Base-by-base conservation (phyloP, 352 stramenopile genomes). In the Phytophthora ramorum region DNA sequence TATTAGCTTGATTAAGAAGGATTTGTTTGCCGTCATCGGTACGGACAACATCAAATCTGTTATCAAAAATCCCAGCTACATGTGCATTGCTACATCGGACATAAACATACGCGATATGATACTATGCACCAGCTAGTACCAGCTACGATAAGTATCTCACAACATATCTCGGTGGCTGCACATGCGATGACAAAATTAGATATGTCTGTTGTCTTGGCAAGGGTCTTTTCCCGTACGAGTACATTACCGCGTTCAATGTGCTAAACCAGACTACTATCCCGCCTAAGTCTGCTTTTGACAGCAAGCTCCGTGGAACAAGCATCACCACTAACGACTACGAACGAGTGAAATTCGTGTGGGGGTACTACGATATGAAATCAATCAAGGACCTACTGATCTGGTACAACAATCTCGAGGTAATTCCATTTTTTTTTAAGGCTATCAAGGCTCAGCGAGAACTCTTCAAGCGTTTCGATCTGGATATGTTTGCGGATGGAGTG, bases 61-160 rank as follows among this genome's bases (percentile, higher is more conserved):
- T n/a, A 73, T 75, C 40, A 78, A 75, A 6, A 60, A 43, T 6
- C 32, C 22, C 13, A 30, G 52, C 10, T 60, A 60, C n/a, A 60
- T 60, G 51, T 73, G 66, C 28, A 75, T 79, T 30, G 14, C 22
- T 3, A 73, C 71, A n/a, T 34, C 52, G 19, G 17, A 16, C 6
- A 48, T 76, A 4, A 81, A 77, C 22, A 70, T 77, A 14, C 54
- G 76, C 28, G 63, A 79, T 66, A 71, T 73, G 32, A 63, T 76
- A 74, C 24, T 79, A 75, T 61, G 20, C 76, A 20, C 67, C 72
- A 30, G 63, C 72, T 41, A 67, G 63, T 41, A 76, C 62, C 30
- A 63, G 40, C 40, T 73, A 71, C 62, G 54, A 68, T 19, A 58
- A 63, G 13, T 79, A 76, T 59, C 40, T 79, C 7, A 63, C 43